phyloP scores from a whole-genome alignment of 306 rosid genomes.

The Cucumis hystrix region DNA sequence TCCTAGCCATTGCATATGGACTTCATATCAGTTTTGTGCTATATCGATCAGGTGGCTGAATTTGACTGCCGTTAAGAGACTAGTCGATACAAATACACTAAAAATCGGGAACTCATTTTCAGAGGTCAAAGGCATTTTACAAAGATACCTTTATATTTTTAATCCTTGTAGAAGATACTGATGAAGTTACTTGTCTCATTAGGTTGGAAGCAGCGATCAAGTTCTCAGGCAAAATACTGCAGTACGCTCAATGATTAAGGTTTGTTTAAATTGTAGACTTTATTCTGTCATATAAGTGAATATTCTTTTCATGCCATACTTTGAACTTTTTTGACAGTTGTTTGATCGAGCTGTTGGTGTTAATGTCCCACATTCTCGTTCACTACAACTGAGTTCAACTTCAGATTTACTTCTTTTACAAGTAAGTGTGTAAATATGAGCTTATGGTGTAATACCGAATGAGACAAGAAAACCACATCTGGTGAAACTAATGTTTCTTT shows the following conservation, averaged over 20 bases:
- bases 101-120: constrained; percentile 20
- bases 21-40: not conserved
- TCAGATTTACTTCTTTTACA: constrained; percentile 53
- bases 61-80: constrained; percentile 41
- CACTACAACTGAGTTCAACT: constrained; percentile 35
- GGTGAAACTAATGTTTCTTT: constrained; percentile 1
- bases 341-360: constrained; percentile 43
- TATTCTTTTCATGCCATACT: constrained; percentile 5
- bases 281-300: not conserved
- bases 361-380: constrained; percentile 42
- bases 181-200: constrained; percentile 13
- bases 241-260: constrained; percentile 33
- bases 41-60: constrained; percentile 45
- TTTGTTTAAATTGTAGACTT: constrained; percentile 10
- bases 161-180: constrained; percentile 8
- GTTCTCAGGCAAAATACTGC: constrained; percentile 25
- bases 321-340: constrained; percentile 23
- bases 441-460: not conserved
- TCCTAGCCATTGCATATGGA: constrained; percentile 3
- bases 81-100: constrained; percentile 30
- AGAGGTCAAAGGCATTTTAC: constrained; percentile 26
- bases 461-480: not conserved
- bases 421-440: constrained; percentile 20
- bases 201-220: constrained; percentile 27
- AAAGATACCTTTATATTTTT: not conserved